Percentiles rank a stretch among this genome's conserved stretches.
phyloP scores from a whole-genome alignment of 768 basidiomycete species.

The Trichaptum fuscoviolaceum region DNA sequence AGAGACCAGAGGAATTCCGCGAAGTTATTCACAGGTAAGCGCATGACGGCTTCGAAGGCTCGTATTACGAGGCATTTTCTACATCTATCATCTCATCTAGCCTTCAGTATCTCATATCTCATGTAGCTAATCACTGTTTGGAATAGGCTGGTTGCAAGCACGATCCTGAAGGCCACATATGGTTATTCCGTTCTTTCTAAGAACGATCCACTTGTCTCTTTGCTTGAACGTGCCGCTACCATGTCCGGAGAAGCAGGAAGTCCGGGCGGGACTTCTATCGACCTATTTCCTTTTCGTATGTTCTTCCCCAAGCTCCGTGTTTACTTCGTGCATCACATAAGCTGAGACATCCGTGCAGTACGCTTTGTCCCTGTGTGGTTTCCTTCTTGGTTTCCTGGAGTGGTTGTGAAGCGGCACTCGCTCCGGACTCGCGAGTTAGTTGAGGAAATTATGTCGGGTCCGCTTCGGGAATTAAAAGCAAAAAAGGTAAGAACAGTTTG shows the following conservation, averaged over 20 bases:
- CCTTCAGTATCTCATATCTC: conserved; percentile 1
- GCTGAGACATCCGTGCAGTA: neutral
- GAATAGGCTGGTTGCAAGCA: conserved; percentile 22
- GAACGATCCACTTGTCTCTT: conserved; percentile 24
- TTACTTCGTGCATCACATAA: neutral
- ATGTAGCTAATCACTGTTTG: too few species aligned
- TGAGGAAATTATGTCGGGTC: neutral
- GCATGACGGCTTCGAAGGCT: too few species aligned
- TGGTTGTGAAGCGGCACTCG: neutral
- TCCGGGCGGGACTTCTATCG: conserved; percentile 25
- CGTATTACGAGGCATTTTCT: too few species aligned
- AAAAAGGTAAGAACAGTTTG: neutral
- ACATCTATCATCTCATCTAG: too few species aligned
- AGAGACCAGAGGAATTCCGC: neutral
- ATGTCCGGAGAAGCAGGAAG: conserved; percentile 19
- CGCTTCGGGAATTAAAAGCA: neutral
- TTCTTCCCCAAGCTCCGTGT: neutral
- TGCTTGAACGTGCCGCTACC: conserved; percentile 21
- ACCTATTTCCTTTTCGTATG: conserved; percentile 29
- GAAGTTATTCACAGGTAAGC: neutral
- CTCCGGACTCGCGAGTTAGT: neutral
- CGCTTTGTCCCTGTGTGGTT: neutral
- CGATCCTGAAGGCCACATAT: conserved; percentile 28
- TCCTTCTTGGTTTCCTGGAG: neutral
- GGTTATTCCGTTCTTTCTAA: conserved; percentile 23